Evolutionary conservation across 805 yeast species (phyloP), one percentile per base, ranked within the genome.

Genomic region (Suhomyces emberorum): DNA sequence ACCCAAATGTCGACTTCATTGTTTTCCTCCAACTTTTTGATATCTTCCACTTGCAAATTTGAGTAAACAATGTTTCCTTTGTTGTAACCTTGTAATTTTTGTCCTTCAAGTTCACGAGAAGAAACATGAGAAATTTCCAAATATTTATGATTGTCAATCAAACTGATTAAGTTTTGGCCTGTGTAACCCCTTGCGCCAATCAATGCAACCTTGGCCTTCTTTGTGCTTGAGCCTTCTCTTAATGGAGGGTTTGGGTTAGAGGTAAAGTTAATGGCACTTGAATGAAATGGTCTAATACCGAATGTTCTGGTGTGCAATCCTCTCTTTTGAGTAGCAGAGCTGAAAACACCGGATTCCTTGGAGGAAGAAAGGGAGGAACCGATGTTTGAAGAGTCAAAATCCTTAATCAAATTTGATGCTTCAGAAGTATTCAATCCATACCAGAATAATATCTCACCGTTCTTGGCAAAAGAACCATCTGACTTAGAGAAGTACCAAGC

Each of bases 111-210:
- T 61, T 93, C 98, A 63, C 99, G 86, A 16, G 98, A 91, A 1
- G 98, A 91, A 36, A 93, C 98, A 57, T 93, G 95, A 5, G 91
- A 75, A 36, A 93, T 65, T 54, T 91, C 97, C 48, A 93, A 70
- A 59, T 77, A 77, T 30, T 95, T 95, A 65, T 93, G 99, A 33
- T 73, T 67, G 63, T 93, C 86, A 46, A 93, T 84, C 69, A 93
- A 72, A 24, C 83, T 76, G 46, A 93, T 88, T 59, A 93, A 74
- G 53, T 91, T 91, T 66, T 86, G 95, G 23, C 98, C 99, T 14
- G 97, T 91, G 66, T 76, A 88, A 20, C 99, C 99, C 67, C 99
- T 83, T 28, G 99, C 99, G 50, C 99, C 99, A 57, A 93, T 91
- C 51, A 93, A 75, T 1, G 96, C 98, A 32, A 93, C 88, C 48